Base-by-base conservation (phyloP, 306 rosid genomes). In the Potentilla sterilis region DNA sequence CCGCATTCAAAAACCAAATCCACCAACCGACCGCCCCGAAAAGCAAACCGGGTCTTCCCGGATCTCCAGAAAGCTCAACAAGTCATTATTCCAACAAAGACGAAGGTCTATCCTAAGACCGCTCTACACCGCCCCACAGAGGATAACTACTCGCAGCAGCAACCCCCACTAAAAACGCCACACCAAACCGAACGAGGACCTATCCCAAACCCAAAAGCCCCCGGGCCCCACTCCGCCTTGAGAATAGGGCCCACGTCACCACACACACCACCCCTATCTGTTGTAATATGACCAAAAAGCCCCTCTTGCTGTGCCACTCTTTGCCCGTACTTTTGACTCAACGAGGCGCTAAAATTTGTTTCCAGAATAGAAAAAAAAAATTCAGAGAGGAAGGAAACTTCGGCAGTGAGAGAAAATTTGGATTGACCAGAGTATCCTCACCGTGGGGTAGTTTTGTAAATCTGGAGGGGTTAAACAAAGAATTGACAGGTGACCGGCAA, bases 391-490 rank as follows among this genome's bases (percentile, higher is more conserved):
- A 28, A 9, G 28, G 80, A 71, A 79, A 59, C 55, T 65, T 72
- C 77, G 58, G 66, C 66, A 6, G 67, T 18, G 71, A 22, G 2
- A 22, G 41, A 10, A 32, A n/a, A n/a, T 14, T 0, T 54, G 32
- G 38, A 65, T 24, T 35, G 81, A 72, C 81, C 73, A 44, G 74
- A 73, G 19, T 49, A 22, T 52, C 83, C 81, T 38, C n/a, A 11
- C 66, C 10, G 59, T 9, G 24, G 4, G 90, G 86, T 65, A 38
- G 75, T 70, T 82, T 55, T 22, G 92, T 86, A 82, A 82, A 80
- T 78, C 40, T 66, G 59, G 5, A 0, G 32, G 1, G 61, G 9
- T 21, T 70, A 40, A 63, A 78, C 83, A 70, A n/a, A n/a, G n/a
- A n/a, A n/a, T n/a, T 18, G 85, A 64, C 75, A 68, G 76, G 57